phyloP scores from a whole-genome alignment of 2,329 filamentous ascomycete genomes.

The Fusarium veterinarium region DNA sequence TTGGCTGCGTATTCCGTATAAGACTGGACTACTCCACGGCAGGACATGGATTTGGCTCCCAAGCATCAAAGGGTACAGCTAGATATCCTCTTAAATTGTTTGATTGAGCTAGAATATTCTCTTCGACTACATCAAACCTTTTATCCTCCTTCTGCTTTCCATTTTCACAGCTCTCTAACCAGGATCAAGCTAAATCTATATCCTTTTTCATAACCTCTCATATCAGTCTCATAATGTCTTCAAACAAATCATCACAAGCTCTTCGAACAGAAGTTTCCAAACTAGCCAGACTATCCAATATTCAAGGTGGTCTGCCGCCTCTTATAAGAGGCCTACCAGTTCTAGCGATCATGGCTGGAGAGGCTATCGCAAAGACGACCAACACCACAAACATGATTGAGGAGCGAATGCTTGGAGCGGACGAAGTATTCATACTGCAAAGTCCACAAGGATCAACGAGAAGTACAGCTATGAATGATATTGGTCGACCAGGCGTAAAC shows the following conservation, averaged over 20 bases:
- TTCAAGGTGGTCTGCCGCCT: constrained; percentile 33
- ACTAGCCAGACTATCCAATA: constrained; percentile 31
- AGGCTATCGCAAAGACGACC: constrained; percentile 27
- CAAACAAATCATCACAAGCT: constrained; percentile 5
- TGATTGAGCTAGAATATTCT: not conserved
- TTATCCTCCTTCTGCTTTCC: no score
- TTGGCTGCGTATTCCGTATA: constrained; percentile 20
- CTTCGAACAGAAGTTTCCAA: constrained; percentile 31
- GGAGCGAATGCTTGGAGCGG: constrained; percentile 25
- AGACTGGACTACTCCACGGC: not conserved
- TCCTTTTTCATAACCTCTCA: not conserved
- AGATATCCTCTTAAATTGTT: no score
- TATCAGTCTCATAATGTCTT: not conserved
- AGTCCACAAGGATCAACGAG: not conserved
- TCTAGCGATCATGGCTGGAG: constrained; percentile 31
- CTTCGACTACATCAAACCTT: no score
- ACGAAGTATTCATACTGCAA: constrained; percentile 17
- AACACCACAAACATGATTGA: constrained; percentile 25
- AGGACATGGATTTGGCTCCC: not conserved
- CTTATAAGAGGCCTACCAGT: constrained; percentile 34
- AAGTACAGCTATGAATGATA: fast-evolving
- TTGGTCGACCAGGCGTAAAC: constrained; percentile 1
- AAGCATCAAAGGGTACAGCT: not conserved
- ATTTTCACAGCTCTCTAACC: no score
- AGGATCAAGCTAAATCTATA: fast-evolving